phyloP scores from a whole-genome alignment of 352 stramenopile genomes.

The Phytophthora uliginosa region DNA sequence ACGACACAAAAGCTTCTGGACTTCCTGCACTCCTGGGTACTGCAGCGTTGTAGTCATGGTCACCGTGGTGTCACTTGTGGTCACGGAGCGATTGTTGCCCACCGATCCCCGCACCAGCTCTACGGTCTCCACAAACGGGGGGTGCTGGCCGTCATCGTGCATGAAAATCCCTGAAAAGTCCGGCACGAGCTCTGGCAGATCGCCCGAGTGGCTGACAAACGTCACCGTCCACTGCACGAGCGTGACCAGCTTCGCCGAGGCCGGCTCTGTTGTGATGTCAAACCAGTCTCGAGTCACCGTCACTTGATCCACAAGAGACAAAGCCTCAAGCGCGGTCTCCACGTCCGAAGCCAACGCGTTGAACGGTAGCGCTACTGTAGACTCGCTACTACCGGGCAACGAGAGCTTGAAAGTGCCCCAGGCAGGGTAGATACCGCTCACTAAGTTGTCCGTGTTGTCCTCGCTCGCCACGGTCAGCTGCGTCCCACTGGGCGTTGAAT shows the following conservation, averaged over 20 bases:
- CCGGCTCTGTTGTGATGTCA: constrained; percentile 57
- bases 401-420: constrained; percentile 89
- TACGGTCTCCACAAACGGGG: constrained; percentile 58
- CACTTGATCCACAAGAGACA: constrained; percentile 86
- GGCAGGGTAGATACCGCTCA: constrained; percentile 86
- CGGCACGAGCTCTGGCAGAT: constrained; percentile 54
- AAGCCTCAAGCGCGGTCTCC: constrained; percentile 75
- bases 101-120: constrained; percentile 64
- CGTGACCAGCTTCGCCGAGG: constrained; percentile 41
- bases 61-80: constrained; percentile 63
- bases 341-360: constrained; percentile 65
- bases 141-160: constrained; percentile 59
- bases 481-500: constrained; percentile 35
- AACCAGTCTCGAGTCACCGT: constrained; percentile 83
- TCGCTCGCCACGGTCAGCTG: constrained; percentile 53
- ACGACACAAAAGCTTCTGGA: constrained; percentile 70
- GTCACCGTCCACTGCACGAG: constrained; percentile 82
- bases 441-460: constrained; percentile 56
- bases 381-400: constrained; percentile 53
- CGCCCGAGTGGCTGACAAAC: constrained; percentile 64
- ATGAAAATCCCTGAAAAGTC: constrained; percentile 55
- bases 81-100: constrained; percentile 79
- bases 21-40: constrained; percentile 75
- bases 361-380: constrained; percentile 71
- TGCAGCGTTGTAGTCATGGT: constrained; percentile 60